Evolutionary conservation across 2,329 filamentous ascomycete species (phyloP), one percentile per base, ranked within the genome.

Genomic region (Aspergillus sp.): DNA sequence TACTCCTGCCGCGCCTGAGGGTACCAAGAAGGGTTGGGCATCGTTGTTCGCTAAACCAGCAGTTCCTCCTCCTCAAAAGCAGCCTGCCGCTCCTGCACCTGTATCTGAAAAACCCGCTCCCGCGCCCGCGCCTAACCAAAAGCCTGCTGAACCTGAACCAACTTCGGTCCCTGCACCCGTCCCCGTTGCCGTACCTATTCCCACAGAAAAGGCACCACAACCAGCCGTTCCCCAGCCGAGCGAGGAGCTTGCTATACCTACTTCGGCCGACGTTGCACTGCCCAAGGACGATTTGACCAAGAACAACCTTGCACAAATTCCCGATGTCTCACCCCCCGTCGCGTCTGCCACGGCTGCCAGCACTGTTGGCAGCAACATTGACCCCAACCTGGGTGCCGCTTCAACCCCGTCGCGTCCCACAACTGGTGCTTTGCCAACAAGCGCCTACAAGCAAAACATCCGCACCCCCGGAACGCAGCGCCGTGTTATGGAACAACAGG

Each of bases 401-500:
- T 73, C 75, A 48, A 76, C 79, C 60, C 71, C 81, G 35, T 70
- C 81, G 25, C 85, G 88, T 59, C 81, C 87, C 41, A 82, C 86
- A 43, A 76, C 88, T 53, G 89, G 89, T 69, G 90, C 90, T 54
- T 96, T 86, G 73, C 90, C 89, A 50, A 84, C 90, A n/a, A 89
- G 88, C 50, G 91, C 91, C 25, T 82, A 90, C 68, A 96, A 96
- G 64, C 70, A 72, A 54, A 79, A 90, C 90, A 80, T 81, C 59
- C 90, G 93, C 60, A 87, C 87, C 55, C 85, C 91, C 19, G 93
- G 88, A 77, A 91, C 90, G 75, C 90, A 96, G 74, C 87, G 93
- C 64, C 90, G 91, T 68, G 84, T 97, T 54, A 82, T 96, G 69
- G 93, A 98, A 68, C 95, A 99, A 73, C 93, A 96, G 76, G 95